Evolutionary conservation across 257 asterid genomes (phyloP), one percentile per base, ranked within the genome.

Genomic region (Solanum rostratum): DNA sequence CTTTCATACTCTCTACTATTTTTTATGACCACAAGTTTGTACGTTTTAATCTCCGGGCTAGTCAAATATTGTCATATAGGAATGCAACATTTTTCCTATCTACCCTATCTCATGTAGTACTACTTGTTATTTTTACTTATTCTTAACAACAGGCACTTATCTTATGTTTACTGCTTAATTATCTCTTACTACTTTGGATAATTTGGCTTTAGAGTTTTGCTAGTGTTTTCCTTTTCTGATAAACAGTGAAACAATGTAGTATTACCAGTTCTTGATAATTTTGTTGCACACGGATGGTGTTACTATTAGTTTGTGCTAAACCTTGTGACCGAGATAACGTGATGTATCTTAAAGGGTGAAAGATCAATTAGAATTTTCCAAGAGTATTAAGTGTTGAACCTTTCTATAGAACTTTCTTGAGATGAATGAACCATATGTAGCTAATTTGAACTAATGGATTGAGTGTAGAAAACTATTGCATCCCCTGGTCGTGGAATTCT

Each of bases 401-500:
- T 46, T 46, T 74, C 43, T 46, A 1, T 22, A 45, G 0, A 46
- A 13, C 46, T 24, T 59, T 18, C 15, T n/a, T 15, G 62, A 24
- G 79, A 43, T 33, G 11, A 59, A 39, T 81, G 54, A 76, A 71
- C 49, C 39, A 63, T 20, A 63, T 2, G 10, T 53, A 14, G 52
- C 82, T 80, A 30, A 87, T 19, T 60, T 87, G 62, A 83, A 10
- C 37, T 3, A 49, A 43, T 76, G 69, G 11, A 45, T 49, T 73
- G 80, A 63, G 74, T 70, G 30, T 74, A 93, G 97, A 93, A 93
- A 93, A 91, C 94, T 0, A 60, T 93, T 65, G 95, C 97, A 78
- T 89, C 95, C 9, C 95, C 97, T 9, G 97, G 97, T n/a, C 95
- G 94, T 15, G 95, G 97, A 63, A 93, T 93, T 55, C 76, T 92